phyloP scores from a whole-genome alignment of 1,284 basidiomycete genomes.

The Pseudozyma sp. region DNA sequence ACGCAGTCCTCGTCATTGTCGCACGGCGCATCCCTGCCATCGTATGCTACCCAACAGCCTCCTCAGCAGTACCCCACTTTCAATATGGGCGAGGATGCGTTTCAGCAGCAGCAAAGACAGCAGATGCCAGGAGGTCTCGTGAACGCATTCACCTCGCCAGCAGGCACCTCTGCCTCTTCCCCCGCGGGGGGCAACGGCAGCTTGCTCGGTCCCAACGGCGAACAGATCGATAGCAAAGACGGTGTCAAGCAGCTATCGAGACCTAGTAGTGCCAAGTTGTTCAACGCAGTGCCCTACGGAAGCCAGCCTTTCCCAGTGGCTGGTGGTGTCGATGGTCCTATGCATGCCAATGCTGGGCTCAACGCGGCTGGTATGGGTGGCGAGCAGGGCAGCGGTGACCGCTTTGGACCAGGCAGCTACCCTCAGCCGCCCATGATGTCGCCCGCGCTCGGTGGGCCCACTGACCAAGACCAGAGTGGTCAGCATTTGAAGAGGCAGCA shows the following conservation, averaged over 20 bases:
- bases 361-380: conserved; percentile 7
- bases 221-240: conserved; percentile 9
- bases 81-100: conserved; percentile 19
- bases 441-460: conserved; percentile 12
- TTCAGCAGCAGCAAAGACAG: conserved; percentile 22
- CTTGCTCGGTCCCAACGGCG: neutral
- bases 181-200: conserved; percentile 21
- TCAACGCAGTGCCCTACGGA: conserved; percentile 17
- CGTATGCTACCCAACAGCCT: conserved; percentile 20
- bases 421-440: conserved; percentile 21
- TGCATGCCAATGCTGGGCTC: conserved; percentile 3
- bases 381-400: conserved; percentile 8
- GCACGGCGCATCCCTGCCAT: conserved; percentile 5
- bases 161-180: conserved; percentile 22
- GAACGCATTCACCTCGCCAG: conserved; percentile 38
- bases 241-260: conserved; percentile 16
- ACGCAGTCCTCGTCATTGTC: conserved; percentile 9
- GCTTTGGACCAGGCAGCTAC: conserved; percentile 24
- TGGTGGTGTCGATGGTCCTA: conserved; percentile 7
- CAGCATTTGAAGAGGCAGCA: conserved; percentile 10
- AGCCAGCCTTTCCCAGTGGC: conserved; percentile 13
- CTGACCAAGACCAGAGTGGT: conserved; percentile 11
- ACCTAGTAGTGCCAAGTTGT: conserved; percentile 30
- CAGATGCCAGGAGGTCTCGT: conserved; percentile 39
- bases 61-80: conserved; percentile 26